These are phyloP conservation scores for Jatropha podagrica DNA, from an alignment of 441 rosid species.

Conservation along the genomic window DNA sequence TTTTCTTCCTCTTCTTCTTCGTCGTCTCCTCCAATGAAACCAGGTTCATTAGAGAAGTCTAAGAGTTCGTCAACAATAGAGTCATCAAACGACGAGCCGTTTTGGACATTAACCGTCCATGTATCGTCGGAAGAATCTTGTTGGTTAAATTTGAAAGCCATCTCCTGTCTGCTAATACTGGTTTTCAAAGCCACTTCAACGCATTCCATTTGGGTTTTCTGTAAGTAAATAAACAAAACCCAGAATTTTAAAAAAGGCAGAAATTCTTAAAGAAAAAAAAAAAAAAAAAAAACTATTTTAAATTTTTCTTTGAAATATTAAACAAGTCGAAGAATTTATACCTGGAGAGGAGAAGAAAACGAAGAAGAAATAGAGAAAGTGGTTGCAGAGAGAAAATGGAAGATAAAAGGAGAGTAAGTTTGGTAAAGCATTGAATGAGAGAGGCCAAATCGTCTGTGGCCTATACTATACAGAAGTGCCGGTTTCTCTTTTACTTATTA, in stretches of 20 bases:
- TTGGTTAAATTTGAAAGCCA: conserved; percentile 36
- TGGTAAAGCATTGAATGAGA: conserved; percentile 71
- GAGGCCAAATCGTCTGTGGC: conserved; percentile 21
- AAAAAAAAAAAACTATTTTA: neutral
- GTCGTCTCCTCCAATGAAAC: conserved; percentile 34
- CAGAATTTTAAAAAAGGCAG: conserved; percentile 10
- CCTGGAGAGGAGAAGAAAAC: conserved; percentile 23
- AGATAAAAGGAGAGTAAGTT: conserved; percentile 44
- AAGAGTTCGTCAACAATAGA: conserved; percentile 66
- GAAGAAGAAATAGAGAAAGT: conserved; percentile 15
- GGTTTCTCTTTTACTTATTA: neutral
- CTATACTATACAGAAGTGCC: conserved; percentile 10
- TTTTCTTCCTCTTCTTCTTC: conserved; percentile 28
- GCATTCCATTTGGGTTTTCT: conserved; percentile 51
- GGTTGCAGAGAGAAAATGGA: conserved; percentile 30
- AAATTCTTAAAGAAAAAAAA: neutral
- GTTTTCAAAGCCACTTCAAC: conserved; percentile 62
- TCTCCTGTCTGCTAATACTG: conserved; percentile 38
- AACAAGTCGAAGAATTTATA: neutral
- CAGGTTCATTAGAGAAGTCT: conserved; percentile 66
- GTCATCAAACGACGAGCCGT: conserved; percentile 49
- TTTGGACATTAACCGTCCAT: conserved; percentile 35
- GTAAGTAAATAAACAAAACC: conserved; percentile 13
- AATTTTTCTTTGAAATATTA: neutral
- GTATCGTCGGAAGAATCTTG: conserved; percentile 38